A percentile compares a stretch with the other conserved stretches of the same genome.
Conservation (phyloP, 75 land plant species). For the Sequoiadendron giganteum region DNA sequence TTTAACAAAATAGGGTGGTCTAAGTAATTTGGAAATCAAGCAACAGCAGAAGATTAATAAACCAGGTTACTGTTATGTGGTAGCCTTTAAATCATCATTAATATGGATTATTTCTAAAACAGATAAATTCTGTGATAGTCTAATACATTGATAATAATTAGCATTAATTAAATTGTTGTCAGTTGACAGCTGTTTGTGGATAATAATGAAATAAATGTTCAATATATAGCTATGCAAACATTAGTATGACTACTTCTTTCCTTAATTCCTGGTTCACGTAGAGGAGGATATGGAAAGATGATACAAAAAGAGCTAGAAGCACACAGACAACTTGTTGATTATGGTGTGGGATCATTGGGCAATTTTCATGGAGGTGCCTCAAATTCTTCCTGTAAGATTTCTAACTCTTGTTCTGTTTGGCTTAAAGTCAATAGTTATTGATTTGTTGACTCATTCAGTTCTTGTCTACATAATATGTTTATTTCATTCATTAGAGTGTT, state of each 20-base stretch:
- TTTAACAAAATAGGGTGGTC: background rate
- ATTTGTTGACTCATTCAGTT: background rate
- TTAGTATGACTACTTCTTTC: background rate
- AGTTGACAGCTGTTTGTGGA: background rate
- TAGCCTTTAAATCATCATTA: background rate
- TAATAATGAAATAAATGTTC: background rate
- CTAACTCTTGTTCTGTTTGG: background rate
- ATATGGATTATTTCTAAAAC: background rate
- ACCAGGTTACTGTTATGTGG: background rate
- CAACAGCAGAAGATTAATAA: background rate
- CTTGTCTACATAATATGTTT: background rate
- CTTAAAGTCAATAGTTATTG: background rate
- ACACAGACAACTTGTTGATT: conserved; percentile 89
- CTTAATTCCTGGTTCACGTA: conserved; percentile 59
- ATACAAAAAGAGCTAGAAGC: conserved; percentile 89
- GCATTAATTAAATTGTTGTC: background rate
- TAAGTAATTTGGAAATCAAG: background rate
- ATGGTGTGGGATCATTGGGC: conserved; percentile 61
- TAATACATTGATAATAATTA: background rate
- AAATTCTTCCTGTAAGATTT: conserved; percentile 44
- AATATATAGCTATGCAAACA: background rate
- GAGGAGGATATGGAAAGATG: conserved; percentile 99
- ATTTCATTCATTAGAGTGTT: background rate
- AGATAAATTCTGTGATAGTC: background rate
- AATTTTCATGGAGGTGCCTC: conserved; percentile 39